phyloP scores from a whole-genome alignment of 2,329 filamentous ascomycete species.

The Fusarium penzigii region DNA sequence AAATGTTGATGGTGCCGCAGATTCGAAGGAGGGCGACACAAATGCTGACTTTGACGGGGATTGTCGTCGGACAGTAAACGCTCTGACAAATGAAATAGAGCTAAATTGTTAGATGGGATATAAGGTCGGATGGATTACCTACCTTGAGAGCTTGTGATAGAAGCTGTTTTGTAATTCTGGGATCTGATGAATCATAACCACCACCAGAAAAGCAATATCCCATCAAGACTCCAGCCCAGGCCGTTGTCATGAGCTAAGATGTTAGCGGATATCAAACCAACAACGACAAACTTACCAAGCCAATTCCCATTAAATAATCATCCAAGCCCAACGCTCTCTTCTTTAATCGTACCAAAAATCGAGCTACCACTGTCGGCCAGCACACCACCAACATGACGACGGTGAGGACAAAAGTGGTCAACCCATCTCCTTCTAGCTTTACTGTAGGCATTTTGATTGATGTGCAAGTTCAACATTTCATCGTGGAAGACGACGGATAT shows the following conservation, averaged over 20 bases:
- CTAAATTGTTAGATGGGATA: not conserved
- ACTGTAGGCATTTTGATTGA: not conserved
- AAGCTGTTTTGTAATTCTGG: not conserved
- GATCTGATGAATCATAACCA: slow-evolving; percentile 1
- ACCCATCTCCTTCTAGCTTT: not conserved
- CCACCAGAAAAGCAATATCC: not conserved
- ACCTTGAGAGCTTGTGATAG: not conserved
- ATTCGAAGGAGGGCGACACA: slow-evolving; percentile 8
- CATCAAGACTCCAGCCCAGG: slow-evolving; percentile 2
- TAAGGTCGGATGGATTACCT: not conserved
- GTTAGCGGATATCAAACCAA: not conserved
- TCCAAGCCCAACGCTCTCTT: not conserved
- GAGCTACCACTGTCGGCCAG: not conserved
- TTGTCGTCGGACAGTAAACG: slow-evolving; percentile 4
- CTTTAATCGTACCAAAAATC: not conserved
- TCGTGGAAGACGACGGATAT: not conserved
- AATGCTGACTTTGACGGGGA: slow-evolving; percentile 9
- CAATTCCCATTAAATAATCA: slow-evolving; percentile 4
- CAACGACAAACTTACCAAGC: not conserved
- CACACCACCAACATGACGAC: slow-evolving; percentile 2
- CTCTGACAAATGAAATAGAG: slow-evolving; percentile 8
- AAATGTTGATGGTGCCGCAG: not conserved
- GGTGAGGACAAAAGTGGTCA: not conserved
- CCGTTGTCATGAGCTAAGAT: not conserved
- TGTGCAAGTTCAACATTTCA: not conserved